Percentiles rank a stretch among this genome's conserved stretches.
Evolutionary conservation across 441 rosid species (phyloP).

Genomic region (Erodium chrysanthum): DNA sequence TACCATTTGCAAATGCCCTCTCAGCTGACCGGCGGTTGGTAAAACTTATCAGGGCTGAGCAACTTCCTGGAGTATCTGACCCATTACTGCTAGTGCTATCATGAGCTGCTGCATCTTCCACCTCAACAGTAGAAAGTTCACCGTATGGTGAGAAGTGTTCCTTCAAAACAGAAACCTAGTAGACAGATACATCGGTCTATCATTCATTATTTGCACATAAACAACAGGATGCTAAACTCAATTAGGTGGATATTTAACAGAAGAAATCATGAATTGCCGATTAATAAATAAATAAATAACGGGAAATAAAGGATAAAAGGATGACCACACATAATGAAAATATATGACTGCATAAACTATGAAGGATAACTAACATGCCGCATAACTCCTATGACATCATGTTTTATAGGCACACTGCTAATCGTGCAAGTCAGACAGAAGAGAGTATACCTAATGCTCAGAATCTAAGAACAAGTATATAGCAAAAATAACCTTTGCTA

Average conservation of each 20-base stretch:
- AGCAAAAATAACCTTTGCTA: not conserved
- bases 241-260: not conserved
- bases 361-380: not conserved
- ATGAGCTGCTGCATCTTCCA: conserved; percentile 44
- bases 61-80: conserved; percentile 28
- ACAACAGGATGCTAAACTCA: not conserved
- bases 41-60: conserved; percentile 49
- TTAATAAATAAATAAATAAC: not conserved
- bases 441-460: not conserved
- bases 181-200: conserved; percentile 16
- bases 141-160: conserved; percentile 72
- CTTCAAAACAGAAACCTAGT: conserved; percentile 55
- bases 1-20: conserved; percentile 69
- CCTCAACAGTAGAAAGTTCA: conserved; percentile 55
- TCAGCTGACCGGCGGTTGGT: conserved; percentile 60
- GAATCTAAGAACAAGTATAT: not conserved
- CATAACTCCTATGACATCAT: not conserved
- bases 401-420: not conserved
- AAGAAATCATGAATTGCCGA: too few relatives aligned
- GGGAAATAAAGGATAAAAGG: not conserved
- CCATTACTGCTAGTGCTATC: conserved; percentile 19
- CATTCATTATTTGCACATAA: not conserved
- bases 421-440: not conserved
- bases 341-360: not conserved
- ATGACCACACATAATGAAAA: not conserved